These are phyloP conservation scores for Pontederia crassipes DNA, from an alignment of 176 grass and related monocot genomes.

Conservation along the genomic window DNA sequence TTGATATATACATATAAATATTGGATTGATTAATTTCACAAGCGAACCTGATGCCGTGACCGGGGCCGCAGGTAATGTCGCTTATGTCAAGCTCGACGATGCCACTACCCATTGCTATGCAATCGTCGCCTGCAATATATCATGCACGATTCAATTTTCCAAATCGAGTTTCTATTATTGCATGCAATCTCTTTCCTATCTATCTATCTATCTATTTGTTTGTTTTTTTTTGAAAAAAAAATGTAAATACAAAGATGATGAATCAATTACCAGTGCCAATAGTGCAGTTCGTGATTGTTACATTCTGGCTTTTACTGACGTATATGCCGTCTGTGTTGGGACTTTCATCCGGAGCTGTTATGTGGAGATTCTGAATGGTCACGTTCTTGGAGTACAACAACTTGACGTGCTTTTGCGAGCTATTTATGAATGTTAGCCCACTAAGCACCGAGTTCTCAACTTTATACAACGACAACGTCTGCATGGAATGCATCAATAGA, in stretches of 20 bases:
- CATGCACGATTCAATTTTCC: too few relatives aligned
- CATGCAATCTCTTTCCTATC: too few relatives aligned
- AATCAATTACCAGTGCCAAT: not conserved
- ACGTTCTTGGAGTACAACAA: not conserved
- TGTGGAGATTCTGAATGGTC: not conserved
- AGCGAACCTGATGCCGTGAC: conserved; percentile 5
- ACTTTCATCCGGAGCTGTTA: not conserved
- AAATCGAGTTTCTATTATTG: too few relatives aligned
- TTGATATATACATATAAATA: not conserved
- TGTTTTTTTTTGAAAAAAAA: too few relatives aligned
- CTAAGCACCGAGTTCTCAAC: not conserved
- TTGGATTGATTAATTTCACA: not conserved
- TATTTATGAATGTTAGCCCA: not conserved
- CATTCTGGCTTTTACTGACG: not conserved
- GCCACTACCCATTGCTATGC: not conserved
- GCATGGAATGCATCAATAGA: too few relatives aligned
- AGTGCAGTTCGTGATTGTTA: not conserved
- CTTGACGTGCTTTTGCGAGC: not conserved
- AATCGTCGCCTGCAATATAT: not conserved
- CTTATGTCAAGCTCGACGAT: not conserved
- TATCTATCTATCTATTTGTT: too few relatives aligned
- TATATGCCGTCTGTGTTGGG: conserved; percentile 2
- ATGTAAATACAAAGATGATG: too few relatives aligned
- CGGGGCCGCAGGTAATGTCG: not conserved
- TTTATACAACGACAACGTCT: not conserved